phyloP scores from a whole-genome alignment of 768 basidiomycete genomes.

The Boletus reticulatus region DNA sequence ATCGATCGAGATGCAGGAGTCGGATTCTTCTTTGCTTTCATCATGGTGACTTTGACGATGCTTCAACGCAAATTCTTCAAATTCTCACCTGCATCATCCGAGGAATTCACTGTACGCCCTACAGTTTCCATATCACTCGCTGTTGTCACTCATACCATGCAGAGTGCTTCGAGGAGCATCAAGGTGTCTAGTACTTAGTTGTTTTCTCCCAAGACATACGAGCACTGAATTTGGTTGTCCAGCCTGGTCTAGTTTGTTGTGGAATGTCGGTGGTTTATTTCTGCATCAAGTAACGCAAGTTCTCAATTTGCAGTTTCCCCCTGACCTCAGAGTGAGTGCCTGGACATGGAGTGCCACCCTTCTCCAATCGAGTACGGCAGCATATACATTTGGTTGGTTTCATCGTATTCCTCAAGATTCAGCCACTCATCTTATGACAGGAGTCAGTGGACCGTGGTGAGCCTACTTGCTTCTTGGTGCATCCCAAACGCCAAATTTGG shows the following conservation, averaged over 20 bases:
- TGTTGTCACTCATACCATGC: neutral
- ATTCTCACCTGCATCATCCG: slow-evolving; percentile 45
- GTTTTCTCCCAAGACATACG: neutral
- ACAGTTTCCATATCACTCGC: neutral
- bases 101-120: slow-evolving; percentile 43
- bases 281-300: neutral
- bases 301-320: neutral
- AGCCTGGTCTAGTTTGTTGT: slow-evolving; percentile 50
- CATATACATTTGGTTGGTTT: slow-evolving; percentile 42
- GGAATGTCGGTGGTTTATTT: slow-evolving; percentile 37
- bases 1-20: slow-evolving; percentile 33
- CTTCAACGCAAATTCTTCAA: slow-evolving; percentile 35
- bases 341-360: slow-evolving; percentile 60
- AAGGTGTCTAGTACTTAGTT: slow-evolving; percentile 30
- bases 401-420: neutral
- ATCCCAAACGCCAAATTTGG: too few species aligned
- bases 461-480: too few species aligned
- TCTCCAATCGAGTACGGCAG: slow-evolving; percentile 50
- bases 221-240: neutral
- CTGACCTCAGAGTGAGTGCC: slow-evolving; percentile 40
- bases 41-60: slow-evolving; percentile 45
- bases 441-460: too few species aligned
- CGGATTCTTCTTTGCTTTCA: slow-evolving; percentile 48
- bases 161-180: slow-evolving; percentile 47
- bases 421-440: too few species aligned